phyloP scores from a whole-genome alignment of 495 filamentous ascomycete species.

The Durotheca rogersii region DNA sequence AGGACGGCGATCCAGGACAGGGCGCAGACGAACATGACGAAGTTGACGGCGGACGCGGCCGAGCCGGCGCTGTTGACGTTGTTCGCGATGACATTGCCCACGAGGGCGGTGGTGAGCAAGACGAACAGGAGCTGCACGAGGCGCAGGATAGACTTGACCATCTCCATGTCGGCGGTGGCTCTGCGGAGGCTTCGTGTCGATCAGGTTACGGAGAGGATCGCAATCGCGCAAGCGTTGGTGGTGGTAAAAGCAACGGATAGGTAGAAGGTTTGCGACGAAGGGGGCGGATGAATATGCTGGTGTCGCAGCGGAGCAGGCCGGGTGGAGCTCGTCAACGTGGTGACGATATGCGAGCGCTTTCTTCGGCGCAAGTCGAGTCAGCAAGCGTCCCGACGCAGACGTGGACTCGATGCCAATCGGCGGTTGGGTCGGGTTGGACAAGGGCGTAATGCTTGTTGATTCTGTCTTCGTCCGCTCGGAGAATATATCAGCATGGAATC shows the following conservation, averaged over 20 bases:
- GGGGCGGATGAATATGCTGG: background rate
- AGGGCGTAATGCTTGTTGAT: background rate
- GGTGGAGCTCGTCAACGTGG: background rate
- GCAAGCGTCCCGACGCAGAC: too few relatives aligned
- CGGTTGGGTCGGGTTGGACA: background rate
- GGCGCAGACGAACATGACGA: slow-evolving; percentile 51
- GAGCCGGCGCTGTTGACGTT: slow-evolving; percentile 39
- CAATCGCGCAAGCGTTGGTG: too few relatives aligned
- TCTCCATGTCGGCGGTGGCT: slow-evolving; percentile 36
- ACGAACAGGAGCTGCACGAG: slow-evolving; percentile 44
- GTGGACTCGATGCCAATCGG: too few relatives aligned
- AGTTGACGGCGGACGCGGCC: slow-evolving; percentile 48
- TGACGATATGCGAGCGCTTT: background rate
- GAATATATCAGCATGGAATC: slow-evolving; percentile 4
- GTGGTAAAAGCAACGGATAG: background rate
- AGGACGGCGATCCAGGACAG: slow-evolving; percentile 46
- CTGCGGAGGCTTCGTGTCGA: background rate
- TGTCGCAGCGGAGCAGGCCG: too few relatives aligned
- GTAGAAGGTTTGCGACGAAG: slow-evolving; percentile 1
- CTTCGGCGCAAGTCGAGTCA: background rate
- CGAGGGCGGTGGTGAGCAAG: slow-evolving; percentile 47
- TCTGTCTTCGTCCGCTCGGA: slow-evolving; percentile 2
- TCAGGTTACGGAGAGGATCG: background rate
- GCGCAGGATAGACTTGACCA: slow-evolving; percentile 42
- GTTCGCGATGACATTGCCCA: slow-evolving; percentile 52